phyloP scores from a whole-genome alignment of 768 basidiomycete genomes.

The Boletus vinaceobasis region DNA sequence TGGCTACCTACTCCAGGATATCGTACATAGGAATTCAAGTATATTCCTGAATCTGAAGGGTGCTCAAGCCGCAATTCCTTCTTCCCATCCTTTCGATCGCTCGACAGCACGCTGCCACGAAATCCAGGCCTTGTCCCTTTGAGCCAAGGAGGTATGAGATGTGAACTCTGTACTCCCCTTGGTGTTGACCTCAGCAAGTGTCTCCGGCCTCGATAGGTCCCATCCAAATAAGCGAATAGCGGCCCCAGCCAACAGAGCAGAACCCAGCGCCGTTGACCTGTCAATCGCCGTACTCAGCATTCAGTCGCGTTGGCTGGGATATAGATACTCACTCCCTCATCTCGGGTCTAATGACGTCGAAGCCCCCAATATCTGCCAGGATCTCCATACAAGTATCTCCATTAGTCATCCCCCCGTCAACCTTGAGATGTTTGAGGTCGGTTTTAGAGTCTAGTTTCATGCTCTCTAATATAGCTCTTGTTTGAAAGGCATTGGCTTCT shows the following conservation, averaged over 20 bases:
- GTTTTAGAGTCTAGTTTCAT: constrained; percentile 88
- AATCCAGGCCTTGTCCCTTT: constrained; percentile 63
- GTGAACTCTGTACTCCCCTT: constrained; percentile 71
- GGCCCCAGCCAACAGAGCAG: constrained; percentile 88
- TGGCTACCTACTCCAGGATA: neutral
- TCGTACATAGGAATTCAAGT: neutral
- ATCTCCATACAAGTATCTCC: constrained; percentile 86
- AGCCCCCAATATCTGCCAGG: constrained; percentile 87
- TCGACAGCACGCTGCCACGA: constrained; percentile 91
- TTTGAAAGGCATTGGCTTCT: constrained; percentile 96
- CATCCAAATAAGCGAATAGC: constrained; percentile 89
- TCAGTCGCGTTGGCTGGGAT: neutral
- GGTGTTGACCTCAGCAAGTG: constrained; percentile 83
- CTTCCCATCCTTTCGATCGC: constrained; percentile 80
- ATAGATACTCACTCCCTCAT: constrained; percentile 83
- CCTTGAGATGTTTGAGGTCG: constrained; percentile 81
- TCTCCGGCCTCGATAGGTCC: constrained; percentile 82
- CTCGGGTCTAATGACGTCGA: constrained; percentile 86
- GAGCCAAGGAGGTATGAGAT: constrained; percentile 49
- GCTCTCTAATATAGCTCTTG: constrained; percentile 89
- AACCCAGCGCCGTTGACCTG: constrained; percentile 93
- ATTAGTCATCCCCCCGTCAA: constrained; percentile 99
- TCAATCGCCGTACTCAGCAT: neutral
- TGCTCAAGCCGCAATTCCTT: constrained; percentile 36
- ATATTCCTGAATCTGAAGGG: neutral